Percentiles rank a stretch among this genome's conserved stretches.
phyloP scores from a whole-genome alignment of 306 rosid species.

The Vicia sativa region DNA sequence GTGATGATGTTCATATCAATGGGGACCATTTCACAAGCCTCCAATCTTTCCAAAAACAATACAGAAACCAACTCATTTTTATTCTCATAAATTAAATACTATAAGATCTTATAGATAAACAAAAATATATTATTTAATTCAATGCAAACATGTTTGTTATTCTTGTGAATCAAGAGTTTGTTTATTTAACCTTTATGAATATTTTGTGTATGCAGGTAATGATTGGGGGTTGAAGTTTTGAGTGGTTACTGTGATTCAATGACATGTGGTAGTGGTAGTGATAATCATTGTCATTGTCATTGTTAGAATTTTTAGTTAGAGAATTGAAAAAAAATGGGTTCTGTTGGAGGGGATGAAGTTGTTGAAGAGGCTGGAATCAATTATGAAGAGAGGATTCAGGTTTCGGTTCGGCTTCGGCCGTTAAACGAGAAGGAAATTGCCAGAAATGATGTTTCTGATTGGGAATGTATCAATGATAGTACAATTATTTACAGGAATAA shows the following conservation, averaged over 20 bases:
- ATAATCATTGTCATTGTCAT: neutral
- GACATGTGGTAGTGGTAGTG: constrained; percentile 32
- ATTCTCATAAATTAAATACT: constrained; percentile 26
- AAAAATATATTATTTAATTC: constrained; percentile 36
- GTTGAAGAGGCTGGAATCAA: constrained; percentile 47
- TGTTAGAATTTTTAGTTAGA: constrained; percentile 18
- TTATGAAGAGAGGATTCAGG: constrained; percentile 68
- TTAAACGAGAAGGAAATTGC: constrained; percentile 70
- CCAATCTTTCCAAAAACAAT: constrained; percentile 58
- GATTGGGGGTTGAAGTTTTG: constrained; percentile 58
- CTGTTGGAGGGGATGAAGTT: constrained; percentile 69
- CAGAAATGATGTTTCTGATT: constrained; percentile 78
- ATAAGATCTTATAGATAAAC: constrained; percentile 30
- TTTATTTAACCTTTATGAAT: constrained; percentile 53
- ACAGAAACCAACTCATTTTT: constrained; percentile 55
- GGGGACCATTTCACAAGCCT: constrained; percentile 69
- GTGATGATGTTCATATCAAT: constrained; percentile 59
- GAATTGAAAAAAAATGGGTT: constrained; percentile 55
- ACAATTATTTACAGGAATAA: constrained; percentile 81
- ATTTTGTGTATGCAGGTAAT: constrained; percentile 62
- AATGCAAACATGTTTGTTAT: constrained; percentile 19
- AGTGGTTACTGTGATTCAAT: constrained; percentile 49
- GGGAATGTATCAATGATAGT: constrained; percentile 92
- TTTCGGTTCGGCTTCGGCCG: constrained; percentile 93
- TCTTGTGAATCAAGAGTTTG: constrained; percentile 37